phyloP scores from a whole-genome alignment of 1,139 yeast species.

The Hansenula lynferdii region DNA sequence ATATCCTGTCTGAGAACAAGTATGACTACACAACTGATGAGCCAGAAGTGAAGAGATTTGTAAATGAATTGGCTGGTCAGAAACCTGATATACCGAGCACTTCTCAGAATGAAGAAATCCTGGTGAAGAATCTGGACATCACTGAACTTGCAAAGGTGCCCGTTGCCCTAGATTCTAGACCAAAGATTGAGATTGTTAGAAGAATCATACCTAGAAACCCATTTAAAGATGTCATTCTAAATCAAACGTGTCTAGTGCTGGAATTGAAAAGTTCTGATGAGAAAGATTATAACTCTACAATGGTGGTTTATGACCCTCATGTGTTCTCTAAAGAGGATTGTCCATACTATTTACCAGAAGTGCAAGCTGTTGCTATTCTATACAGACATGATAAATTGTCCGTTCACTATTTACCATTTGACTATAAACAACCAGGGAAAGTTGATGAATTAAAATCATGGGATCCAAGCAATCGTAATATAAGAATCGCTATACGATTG shows the following conservation, averaged over 20 bases:
- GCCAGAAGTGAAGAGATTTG: slow-evolving; percentile 22
- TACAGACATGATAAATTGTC: slow-evolving; percentile 43
- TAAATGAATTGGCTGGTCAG: slow-evolving; percentile 31
- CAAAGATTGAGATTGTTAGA: slow-evolving; percentile 57
- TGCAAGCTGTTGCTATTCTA: slow-evolving; percentile 72
- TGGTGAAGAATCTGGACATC: slow-evolving; percentile 49
- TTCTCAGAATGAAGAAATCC: slow-evolving; percentile 29
- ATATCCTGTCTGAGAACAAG: slow-evolving; percentile 56
- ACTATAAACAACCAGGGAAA: slow-evolving; percentile 26
- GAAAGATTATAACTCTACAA: slow-evolving; percentile 34
- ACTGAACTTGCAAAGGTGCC: slow-evolving; percentile 45
- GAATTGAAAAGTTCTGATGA: slow-evolving; percentile 22
- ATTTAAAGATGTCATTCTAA: slow-evolving; percentile 72
- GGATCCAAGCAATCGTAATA: slow-evolving; percentile 52
- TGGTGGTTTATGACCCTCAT: slow-evolving; percentile 78
- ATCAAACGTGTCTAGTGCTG: slow-evolving; percentile 73
- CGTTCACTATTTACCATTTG: slow-evolving; percentile 74
- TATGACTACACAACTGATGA: slow-evolving; percentile 31
- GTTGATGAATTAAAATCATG: slow-evolving; percentile 29
- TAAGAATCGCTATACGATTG: slow-evolving; percentile 77
- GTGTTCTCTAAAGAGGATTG: slow-evolving; percentile 51
- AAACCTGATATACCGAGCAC: slow-evolving; percentile 25
- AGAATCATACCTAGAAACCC: slow-evolving; percentile 89
- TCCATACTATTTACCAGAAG: slow-evolving; percentile 88
- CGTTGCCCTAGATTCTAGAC: slow-evolving; percentile 31